Percentiles rank a stretch among this genome's conserved stretches.
These are phyloP conservation scores for Xylaria arbuscula DNA, from an alignment of 2,329 filamentous ascomycete species.

Conservation along the genomic window DNA sequence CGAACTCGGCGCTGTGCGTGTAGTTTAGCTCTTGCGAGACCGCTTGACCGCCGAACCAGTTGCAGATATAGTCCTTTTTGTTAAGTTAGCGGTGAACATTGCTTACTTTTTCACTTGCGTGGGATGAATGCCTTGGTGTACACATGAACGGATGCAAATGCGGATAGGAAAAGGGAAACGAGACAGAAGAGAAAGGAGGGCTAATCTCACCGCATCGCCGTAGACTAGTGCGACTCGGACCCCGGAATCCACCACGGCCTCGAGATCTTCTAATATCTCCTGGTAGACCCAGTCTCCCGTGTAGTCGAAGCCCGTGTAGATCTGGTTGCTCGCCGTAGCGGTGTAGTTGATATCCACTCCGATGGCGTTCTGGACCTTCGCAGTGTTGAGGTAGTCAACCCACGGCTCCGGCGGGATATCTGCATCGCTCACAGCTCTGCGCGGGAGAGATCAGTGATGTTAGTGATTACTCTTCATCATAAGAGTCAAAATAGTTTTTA, in stretches of 20 bases:
- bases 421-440: slow-evolving; percentile 64
- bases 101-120: neutral
- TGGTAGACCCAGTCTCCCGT: slow-evolving; percentile 73
- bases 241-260: slow-evolving; percentile 68
- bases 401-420: slow-evolving; percentile 70
- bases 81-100: neutral
- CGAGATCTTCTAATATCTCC: slow-evolving; percentile 68
- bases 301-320: slow-evolving; percentile 59
- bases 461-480: neutral
- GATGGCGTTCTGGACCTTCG: slow-evolving; percentile 63
- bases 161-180: neutral
- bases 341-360: slow-evolving; percentile 65
- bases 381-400: slow-evolving; percentile 72
- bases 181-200: neutral
- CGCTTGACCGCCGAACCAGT: slow-evolving; percentile 80
- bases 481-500: neutral
- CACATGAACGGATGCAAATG: too few relatives aligned
- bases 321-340: slow-evolving; percentile 58
- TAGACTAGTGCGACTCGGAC: slow-evolving; percentile 79
- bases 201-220: slow-evolving; percentile 58
- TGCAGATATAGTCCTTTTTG: slow-evolving; percentile 68
- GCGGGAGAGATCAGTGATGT: neutral
- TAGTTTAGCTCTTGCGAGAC: slow-evolving; percentile 72
- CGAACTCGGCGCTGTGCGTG: slow-evolving; percentile 66
- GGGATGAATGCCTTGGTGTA: neutral